These are phyloP conservation scores for Lachancea waltii DNA, from an alignment of 805 yeast genomes.

Conservation along the genomic window DNA sequence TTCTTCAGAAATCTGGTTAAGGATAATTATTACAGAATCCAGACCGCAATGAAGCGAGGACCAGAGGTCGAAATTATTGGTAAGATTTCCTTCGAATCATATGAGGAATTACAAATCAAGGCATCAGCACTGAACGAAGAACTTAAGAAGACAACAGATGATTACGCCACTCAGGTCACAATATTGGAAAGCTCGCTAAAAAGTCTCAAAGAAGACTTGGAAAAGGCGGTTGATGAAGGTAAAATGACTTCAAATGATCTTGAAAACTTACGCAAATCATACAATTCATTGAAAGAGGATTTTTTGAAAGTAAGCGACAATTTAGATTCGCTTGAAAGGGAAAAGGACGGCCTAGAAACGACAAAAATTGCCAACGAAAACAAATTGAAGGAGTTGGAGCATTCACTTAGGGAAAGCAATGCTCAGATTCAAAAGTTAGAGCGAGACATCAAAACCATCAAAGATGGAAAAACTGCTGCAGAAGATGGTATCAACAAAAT, in stretches of 20 bases:
- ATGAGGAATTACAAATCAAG: slow-evolving; percentile 36
- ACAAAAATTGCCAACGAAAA: slow-evolving; percentile 32
- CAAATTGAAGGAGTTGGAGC: slow-evolving; percentile 30
- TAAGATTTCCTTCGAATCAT: slow-evolving; percentile 51
- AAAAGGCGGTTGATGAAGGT: too few species aligned
- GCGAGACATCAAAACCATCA: slow-evolving; percentile 23
- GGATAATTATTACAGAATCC: slow-evolving; percentile 63
- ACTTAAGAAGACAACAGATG: slow-evolving; percentile 29
- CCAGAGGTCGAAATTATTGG: slow-evolving; percentile 69
- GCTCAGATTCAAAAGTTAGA: slow-evolving; percentile 22
- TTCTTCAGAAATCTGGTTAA: slow-evolving; percentile 59
- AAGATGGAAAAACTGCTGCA: slow-evolving; percentile 48
- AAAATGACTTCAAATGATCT: too few species aligned
- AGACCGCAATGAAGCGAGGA: slow-evolving; percentile 62
- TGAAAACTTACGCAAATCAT: too few species aligned
- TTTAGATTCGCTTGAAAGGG: slow-evolving; percentile 20
- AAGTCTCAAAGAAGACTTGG: slow-evolving; percentile 2
- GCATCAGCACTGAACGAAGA: slow-evolving; percentile 31
- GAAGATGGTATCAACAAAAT: slow-evolving; percentile 87
- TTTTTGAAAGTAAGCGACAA: slow-evolving; percentile 6
- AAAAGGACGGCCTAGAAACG: slow-evolving; percentile 18
- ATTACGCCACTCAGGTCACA: slow-evolving; percentile 17
- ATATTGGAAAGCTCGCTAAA: slow-evolving; percentile 16
- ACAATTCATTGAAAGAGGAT: background rate
- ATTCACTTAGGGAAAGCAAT: slow-evolving; percentile 11